Conservation (phyloP, 352 stramenopile species). For the Globisporangium alternatum region DNA sequence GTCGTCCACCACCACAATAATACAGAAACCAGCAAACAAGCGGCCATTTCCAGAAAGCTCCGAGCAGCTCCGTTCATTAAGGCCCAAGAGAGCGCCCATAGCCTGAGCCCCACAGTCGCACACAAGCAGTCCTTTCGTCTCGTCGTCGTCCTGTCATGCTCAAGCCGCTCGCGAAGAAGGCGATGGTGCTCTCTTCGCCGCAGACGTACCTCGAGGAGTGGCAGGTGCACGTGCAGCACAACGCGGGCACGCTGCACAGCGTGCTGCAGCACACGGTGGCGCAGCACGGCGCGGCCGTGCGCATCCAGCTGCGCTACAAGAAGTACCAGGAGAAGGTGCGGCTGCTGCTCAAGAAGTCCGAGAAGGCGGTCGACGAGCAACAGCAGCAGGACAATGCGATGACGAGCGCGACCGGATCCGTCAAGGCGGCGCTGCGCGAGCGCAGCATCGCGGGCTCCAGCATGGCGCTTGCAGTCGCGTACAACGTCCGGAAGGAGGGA, state of each 20-base stretch:
- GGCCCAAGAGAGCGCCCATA: not conserved
- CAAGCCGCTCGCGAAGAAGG: conserved; percentile 41
- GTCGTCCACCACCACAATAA: not conserved
- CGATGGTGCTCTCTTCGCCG: conserved; percentile 31
- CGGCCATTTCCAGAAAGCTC: conserved; percentile 1
- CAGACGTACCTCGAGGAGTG: conserved; percentile 41
- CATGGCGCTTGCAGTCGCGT: conserved; percentile 55
- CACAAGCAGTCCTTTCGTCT: not conserved
- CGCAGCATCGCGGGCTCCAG: conserved; percentile 47
- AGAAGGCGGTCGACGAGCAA: conserved; percentile 32
- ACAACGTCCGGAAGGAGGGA: conserved; percentile 29
- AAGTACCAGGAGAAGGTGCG: conserved; percentile 71
- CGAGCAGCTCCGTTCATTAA: not conserved
- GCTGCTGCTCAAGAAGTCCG: conserved; percentile 50
- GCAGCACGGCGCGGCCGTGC: conserved; percentile 40
- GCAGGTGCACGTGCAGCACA: conserved; percentile 32
- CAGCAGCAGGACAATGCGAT: conserved; percentile 19
- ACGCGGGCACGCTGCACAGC: conserved; percentile 18
- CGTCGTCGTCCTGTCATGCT: conserved; percentile 20
- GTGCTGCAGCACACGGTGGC: conserved; percentile 34
- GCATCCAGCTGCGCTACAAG: conserved; percentile 74
- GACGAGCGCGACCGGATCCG: conserved; percentile 18
- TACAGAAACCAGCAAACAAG: not conserved
- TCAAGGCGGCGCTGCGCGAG: conserved; percentile 28
- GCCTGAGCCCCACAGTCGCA: not conserved